Conservation (phyloP, 2,329 filamentous ascomycete genomes). For the Bipolaris gigantea region DNA sequence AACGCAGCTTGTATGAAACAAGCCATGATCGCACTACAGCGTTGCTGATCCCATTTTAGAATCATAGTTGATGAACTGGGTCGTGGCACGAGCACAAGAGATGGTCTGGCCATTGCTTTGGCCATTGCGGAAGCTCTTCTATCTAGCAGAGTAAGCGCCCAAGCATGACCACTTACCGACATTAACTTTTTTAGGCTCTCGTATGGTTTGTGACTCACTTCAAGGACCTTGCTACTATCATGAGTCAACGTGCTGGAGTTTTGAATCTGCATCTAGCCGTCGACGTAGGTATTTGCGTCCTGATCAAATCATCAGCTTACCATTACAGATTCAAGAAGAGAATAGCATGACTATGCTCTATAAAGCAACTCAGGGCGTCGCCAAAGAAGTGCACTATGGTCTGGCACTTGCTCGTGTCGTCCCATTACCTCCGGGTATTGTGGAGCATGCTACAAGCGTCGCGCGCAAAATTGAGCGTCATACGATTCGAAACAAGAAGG, state of each 20-base stretch:
- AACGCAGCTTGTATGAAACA: constrained; percentile 60
- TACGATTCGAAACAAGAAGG: constrained; percentile 60
- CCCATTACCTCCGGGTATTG: constrained; percentile 68
- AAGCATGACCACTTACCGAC: background rate
- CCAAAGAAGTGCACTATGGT: constrained; percentile 76
- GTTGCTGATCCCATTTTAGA: constrained; percentile 12
- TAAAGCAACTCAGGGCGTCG: constrained; percentile 72
- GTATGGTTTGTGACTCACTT: constrained; percentile 98
- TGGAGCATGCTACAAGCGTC: constrained; percentile 69
- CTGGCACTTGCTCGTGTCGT: constrained; percentile 77
- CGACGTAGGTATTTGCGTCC: constrained; percentile 53
- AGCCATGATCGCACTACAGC: background rate
- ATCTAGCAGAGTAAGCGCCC: constrained; percentile 57
- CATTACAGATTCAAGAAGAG: constrained; percentile 46
- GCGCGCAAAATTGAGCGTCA: constrained; percentile 63
- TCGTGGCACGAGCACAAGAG: constrained; percentile 82
- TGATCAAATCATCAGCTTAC: constrained; percentile 2
- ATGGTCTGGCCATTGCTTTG: constrained; percentile 86
- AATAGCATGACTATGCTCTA: constrained; percentile 85
- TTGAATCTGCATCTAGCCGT: constrained; percentile 80
- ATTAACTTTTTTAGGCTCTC: constrained; percentile 52
- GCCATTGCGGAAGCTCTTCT: constrained; percentile 88
- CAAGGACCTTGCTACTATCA: constrained; percentile 73
- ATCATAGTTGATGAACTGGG: constrained; percentile 91
- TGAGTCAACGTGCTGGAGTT: constrained; percentile 75